Conservation (phyloP, 768 basidiomycete genomes). For the Lactarius deliciosus region DNA sequence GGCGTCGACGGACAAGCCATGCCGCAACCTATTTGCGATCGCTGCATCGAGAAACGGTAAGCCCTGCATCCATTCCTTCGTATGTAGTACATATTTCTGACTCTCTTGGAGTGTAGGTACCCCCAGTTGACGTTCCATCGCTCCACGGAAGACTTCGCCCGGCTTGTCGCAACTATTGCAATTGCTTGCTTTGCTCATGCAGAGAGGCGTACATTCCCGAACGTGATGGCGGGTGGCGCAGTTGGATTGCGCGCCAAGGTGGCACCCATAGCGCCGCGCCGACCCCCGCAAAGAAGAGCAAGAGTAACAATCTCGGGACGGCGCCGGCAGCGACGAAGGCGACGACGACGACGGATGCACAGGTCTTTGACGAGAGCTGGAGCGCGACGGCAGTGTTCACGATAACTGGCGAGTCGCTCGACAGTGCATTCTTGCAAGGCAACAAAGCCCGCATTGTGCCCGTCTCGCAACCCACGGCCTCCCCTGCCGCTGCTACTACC, state of each 20-base stretch:
- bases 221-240: too few species aligned
- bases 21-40: conserved; percentile 22
- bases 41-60: conserved; percentile 27
- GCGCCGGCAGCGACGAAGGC: neutral
- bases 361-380: neutral
- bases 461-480: neutral
- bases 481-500: neutral
- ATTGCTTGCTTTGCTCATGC: too few species aligned
- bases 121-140: conserved; percentile 33
- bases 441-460: neutral
- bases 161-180: too few species aligned
- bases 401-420: neutral
- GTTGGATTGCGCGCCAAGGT: too few species aligned
- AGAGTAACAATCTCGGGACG: neutral
- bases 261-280: too few species aligned
- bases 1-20: neutral
- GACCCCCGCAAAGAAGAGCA: neutral
- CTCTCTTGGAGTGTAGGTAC: conserved; percentile 37
- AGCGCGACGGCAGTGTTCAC: conserved; percentile 1
- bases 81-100: neutral
- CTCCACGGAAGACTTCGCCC: too few species aligned
- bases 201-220: too few species aligned
- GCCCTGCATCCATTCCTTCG: neutral
- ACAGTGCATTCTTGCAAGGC: neutral
- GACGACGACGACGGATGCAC: neutral